Evolutionary conservation across 768 basidiomycete genomes (phyloP), one percentile per base, ranked within the genome.

Genomic region (Glaciozyma antarctica): DNA sequence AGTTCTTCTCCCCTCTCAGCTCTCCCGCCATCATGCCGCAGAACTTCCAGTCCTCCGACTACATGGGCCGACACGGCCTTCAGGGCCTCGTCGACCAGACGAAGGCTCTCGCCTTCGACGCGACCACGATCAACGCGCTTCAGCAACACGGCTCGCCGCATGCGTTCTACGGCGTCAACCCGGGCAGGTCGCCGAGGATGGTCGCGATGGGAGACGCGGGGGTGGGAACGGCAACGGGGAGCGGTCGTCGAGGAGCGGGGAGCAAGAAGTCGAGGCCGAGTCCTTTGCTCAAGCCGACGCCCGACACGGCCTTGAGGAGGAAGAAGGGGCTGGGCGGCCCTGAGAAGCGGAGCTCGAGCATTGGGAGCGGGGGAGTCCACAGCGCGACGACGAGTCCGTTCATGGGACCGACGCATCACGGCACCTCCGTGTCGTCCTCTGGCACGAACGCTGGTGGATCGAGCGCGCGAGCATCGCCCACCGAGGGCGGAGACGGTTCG

Each of bases 1-100:
- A 69, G 32, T 64, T 68, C 59, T 72, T 73, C 64, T 68, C 72
- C 13, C 71, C 72, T 1, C 61, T 73, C 43, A 64, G 66, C 6
- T 70, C 71, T 3, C 72, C 72, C 1, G 72, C 72, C 4, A 61
- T 73, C n/a, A 58, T 63, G 7, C 72, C 72, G 5, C 72, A 73
- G 26, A 38, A 53, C 34, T 69, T 66, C 32, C 28, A 45, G n/a
- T 24, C 44, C 30, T 59, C 66, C 58, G 45, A 26, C 15, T 10
- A 17, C 26, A 19, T 4, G 30, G 15, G 17, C n/a, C 44, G 71
- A 21, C 63, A 67, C 49, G 62, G 63, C 28, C 63, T 71, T 5
- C 71, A 71, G 51, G 66, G 71, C 4, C 66, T 67, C 58, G 65
- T 70, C 48, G 69, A 67, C 44, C 56, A 57, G 24, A 57, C 56